Evolutionary conservation across 2,329 filamentous ascomycete species (phyloP), one percentile per base, ranked within the genome.

Genomic region (Aspergillus sp.): DNA sequence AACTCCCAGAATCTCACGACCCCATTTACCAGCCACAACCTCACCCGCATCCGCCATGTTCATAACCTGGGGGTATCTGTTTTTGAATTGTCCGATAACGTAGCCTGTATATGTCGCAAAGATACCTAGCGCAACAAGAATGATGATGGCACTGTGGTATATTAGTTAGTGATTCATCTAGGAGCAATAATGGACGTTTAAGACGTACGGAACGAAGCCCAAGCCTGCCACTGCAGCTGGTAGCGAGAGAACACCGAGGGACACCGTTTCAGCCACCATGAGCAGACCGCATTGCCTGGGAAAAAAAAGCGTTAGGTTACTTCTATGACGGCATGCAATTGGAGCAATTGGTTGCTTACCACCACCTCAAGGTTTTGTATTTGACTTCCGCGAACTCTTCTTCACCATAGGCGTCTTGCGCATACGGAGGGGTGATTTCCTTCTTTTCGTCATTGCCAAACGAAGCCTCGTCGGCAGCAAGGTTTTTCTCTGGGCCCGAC

Each of bases 31-130:
- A 57, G 80, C 78, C 50, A 90, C 76, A 48, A 90, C 77, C 45
- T 81, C 77, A 2, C 86, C 87, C 14, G 86, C 87, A 65, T 91
- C 88, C 21, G 87, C 85, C 69, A 90, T 89, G 66, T 84, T 86
- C 43, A 83, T 81, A 50, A 90, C 80, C 14, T 84, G 75, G 2
- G 87, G 86, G 65, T 82, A 81, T 44, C 69, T 73, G 54, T 81
- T 70, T 64, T 84, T 84, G 73, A 87, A 84, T 64, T 85, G 81
- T 17, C 82, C 84, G 48, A 87, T 80, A 5, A 87, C 78, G 64
- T 81, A 85, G 46, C 84, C 84, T 2, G 84, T 85, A 66, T 86
- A 87, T n/a, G 80, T 83, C 2, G 84, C 78, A 8, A 87, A 68
- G 25, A 82, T 52, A 23, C 85, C 84, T 11, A 87, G 71, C 19